A percentile compares a stretch with the other conserved stretches of the same genome.
Conservation (phyloP, 768 basidiomycete genomes). For the Agaricus sinodeliciosus region DNA sequence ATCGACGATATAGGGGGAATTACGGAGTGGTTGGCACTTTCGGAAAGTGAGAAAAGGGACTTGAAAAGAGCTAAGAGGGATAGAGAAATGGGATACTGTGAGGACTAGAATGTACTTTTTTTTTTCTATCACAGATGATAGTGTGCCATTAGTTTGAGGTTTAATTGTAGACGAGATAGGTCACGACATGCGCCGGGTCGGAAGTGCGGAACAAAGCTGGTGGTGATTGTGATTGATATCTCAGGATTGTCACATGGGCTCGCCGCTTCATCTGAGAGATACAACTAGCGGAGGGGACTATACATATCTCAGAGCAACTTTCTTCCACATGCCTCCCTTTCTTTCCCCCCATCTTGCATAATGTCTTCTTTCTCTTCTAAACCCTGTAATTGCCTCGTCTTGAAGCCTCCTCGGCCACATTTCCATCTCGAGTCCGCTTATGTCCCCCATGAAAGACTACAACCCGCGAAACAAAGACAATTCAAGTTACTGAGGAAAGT, state of each 20-base stretch:
- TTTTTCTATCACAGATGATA: neutral
- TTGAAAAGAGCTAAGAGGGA: slow-evolving; percentile 58
- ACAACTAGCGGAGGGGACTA: neutral
- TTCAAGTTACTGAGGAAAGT: neutral
- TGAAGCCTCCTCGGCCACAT: neutral
- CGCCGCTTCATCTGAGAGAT: neutral
- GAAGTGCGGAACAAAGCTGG: neutral
- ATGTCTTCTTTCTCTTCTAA: slow-evolving; percentile 1
- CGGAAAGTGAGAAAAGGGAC: slow-evolving; percentile 42
- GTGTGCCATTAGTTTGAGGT: neutral
- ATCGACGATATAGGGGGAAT: slow-evolving; percentile 68
- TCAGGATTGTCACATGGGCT: slow-evolving; percentile 2
- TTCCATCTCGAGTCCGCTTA: slow-evolving; percentile 4
- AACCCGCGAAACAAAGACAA: neutral
- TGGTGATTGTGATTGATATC: slow-evolving; percentile 1
- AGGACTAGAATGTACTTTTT: slow-evolving; percentile 29
- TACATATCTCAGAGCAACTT: slow-evolving; percentile 6
- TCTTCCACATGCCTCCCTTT: neutral
- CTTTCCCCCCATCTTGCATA: neutral
- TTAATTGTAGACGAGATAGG: no score
- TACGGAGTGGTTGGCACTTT: slow-evolving; percentile 44
- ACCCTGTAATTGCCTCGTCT: neutral
- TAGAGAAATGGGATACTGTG: slow-evolving; percentile 54
- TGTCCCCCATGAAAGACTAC: slow-evolving; percentile 2
- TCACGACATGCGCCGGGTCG: neutral